These are phyloP conservation scores for Coniella vitis DNA, from an alignment of 2,329 filamentous ascomycete species.

Conservation along the genomic window DNA sequence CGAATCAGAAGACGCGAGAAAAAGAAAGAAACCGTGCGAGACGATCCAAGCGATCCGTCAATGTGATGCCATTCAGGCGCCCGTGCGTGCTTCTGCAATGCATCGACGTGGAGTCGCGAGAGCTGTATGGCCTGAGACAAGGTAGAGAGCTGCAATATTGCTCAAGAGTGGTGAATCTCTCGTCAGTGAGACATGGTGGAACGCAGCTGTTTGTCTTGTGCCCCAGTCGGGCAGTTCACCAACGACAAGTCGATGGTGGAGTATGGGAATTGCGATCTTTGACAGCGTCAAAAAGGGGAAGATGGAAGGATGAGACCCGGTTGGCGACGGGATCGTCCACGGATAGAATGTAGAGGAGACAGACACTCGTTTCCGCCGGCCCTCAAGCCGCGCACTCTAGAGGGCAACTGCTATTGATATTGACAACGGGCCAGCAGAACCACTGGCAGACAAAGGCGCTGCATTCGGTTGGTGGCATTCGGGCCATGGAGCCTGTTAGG, in stretches of 20 bases:
- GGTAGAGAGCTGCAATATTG: not conserved
- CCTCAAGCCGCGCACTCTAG: not conserved
- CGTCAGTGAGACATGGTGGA: conserved; percentile 15
- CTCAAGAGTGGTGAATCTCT: conserved; percentile 8
- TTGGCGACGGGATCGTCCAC: not conserved
- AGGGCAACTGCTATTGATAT: not conserved
- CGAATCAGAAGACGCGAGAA: too few species aligned
- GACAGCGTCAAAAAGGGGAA: not conserved
- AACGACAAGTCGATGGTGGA: not conserved
- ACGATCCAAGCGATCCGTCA: too few species aligned
- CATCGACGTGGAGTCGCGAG: too few species aligned
- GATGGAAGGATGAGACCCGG: not conserved
- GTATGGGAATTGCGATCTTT: not conserved
- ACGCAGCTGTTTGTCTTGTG: conserved; percentile 10
- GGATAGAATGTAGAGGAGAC: not conserved
- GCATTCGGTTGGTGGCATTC: conserved; percentile 10
- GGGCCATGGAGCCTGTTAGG: not conserved
- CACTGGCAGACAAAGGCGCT: not conserved
- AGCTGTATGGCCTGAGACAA: not conserved
- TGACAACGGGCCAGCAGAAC: not conserved
- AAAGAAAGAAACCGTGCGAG: too few species aligned
- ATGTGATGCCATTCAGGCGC: too few species aligned
- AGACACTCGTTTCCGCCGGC: not conserved
- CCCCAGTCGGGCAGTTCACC: not conserved
- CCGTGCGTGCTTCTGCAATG: too few species aligned